Evolutionary conservation across 108 stramenopile genomes (phyloP), one percentile per base, ranked within the genome.

Genomic region (Nannochloropsis salina): DNA sequence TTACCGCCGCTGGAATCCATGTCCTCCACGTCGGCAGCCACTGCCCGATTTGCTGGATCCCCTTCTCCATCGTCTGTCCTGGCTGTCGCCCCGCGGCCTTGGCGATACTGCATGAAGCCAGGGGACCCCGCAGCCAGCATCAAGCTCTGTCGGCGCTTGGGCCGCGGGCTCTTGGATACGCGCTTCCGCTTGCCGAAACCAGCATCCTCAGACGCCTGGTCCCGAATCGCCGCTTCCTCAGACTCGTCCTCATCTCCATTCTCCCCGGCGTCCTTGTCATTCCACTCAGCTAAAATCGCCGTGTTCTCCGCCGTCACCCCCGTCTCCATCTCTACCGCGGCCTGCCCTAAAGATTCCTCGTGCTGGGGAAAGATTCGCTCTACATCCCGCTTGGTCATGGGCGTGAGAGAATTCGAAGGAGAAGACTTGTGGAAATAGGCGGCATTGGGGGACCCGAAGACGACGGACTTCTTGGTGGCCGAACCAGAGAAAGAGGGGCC

Each of bases 401-500:
- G 86, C 80, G 86, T 87, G 20, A 87, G 86, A 31, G 79, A 42
- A 80, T 87, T 87, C 11, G 83, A 84, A 43, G 83, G 86, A 42
- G 83, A 83, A 31, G 18, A 9, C 43, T 80, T 79, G 45, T 87
- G 83, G 80, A 84, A 84, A 43, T 87, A 83, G 10, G 86, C 86
- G 22, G 86, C 86, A 61, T 80, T 87, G 42, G 86, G 86, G n/a
- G 86, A 83, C 8, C 86, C 86, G 9, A 87, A 87, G 80, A 81
- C 80, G 0, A 87, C 86, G 15, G 83, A 43, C 18, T 83, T 83
- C 44, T 51, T 83, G 40, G 86, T 87, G 9, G 80, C 86, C 79
- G 80, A 15, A 0, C 41, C 83, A 44, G 40, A 2, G 6, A 47
- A 42, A 8, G 9, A 8, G 22, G 22, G 74, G 42, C 20, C 9